A percentile compares a stretch with the other conserved stretches of the same genome.
phyloP scores from a whole-genome alignment of 1,284 basidiomycete species.

The Lentinula novae-zelandiae region DNA sequence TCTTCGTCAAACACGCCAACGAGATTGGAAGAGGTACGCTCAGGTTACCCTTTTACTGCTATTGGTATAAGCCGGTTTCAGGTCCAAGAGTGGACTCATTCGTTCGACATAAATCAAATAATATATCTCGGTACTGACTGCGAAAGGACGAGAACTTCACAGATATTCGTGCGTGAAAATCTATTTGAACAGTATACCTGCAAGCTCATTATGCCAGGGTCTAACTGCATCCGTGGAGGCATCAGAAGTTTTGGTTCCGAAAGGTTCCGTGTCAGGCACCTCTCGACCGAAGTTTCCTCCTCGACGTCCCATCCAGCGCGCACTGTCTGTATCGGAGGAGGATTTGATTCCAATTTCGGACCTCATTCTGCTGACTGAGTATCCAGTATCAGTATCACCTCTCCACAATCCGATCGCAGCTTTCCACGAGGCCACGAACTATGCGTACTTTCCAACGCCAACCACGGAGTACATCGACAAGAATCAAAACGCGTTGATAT shows the following conservation, averaged over 20 bases:
- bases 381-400: neutral
- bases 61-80: neutral
- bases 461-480: neutral
- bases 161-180: no score
- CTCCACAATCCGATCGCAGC: neutral
- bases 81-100: no score
- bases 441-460: neutral
- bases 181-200: no score
- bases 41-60: neutral
- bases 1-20: neutral
- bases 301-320: constrained; percentile 1
- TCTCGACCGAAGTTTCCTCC: neutral
- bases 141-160: no score
- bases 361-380: neutral
- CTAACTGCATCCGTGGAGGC: neutral
- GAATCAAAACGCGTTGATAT: neutral
- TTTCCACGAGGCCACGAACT: neutral
- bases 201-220: neutral
- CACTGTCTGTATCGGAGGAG: neutral
- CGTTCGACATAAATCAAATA: no score
- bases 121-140: no score
- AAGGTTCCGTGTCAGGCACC: neutral
- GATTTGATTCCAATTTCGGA: neutral
- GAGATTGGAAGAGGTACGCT: neutral
- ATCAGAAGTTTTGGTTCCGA: neutral